Base-by-base conservation (phyloP, 768 basidiomycete species). In the Tricholoma terreum region DNA sequence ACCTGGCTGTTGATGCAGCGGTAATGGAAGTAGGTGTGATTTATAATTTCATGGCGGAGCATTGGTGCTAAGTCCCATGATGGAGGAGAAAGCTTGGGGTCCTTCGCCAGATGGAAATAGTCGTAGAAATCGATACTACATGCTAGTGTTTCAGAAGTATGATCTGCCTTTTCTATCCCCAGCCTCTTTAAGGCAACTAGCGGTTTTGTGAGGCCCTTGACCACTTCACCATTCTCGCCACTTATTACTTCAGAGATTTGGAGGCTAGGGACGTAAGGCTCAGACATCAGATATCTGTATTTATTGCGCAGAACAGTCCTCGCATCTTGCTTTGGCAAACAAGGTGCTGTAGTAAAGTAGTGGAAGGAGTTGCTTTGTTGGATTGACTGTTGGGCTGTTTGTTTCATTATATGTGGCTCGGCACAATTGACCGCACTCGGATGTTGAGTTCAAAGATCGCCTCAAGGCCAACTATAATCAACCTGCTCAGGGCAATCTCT, bases 1-100 rank as follows among this genome's bases (percentile, higher is more conserved):
- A n/a, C n/a, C n/a, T n/a, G n/a, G 4, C 3, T 14, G 8, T 6
- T 38, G 15, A 55, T 4, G 6, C 53, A 19, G 22, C n/a, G 43
- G 33, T 58, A 58, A 4, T 34, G 30, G 40, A 58, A 54, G 53
- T 54, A 54, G 3, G 6, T 0, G 12, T 58, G 6, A 12, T 49
- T 14, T 3, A 40, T 14, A 4, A 58, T 58, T n/a, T 50, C 30
- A 3, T 21, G 8, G 12, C n/a, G 7, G 15, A 40, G 30, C 2
- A 0, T 45, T 1, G 49, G 58, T 12, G 46, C 30, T 3, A 58
- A n/a, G 14, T 58, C 53, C 48, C 53, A 58, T 21, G 50, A 43
- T 4, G 36, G 49, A 15, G 48, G 0, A 4, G 33, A 53, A 19
- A 57, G 11, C 24, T 10, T 15, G 12, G 31, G 30, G 3, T 19